Evolutionary conservation across 2,329 filamentous ascomycete species (phyloP).

Genomic region (Fusarium sp.): DNA sequence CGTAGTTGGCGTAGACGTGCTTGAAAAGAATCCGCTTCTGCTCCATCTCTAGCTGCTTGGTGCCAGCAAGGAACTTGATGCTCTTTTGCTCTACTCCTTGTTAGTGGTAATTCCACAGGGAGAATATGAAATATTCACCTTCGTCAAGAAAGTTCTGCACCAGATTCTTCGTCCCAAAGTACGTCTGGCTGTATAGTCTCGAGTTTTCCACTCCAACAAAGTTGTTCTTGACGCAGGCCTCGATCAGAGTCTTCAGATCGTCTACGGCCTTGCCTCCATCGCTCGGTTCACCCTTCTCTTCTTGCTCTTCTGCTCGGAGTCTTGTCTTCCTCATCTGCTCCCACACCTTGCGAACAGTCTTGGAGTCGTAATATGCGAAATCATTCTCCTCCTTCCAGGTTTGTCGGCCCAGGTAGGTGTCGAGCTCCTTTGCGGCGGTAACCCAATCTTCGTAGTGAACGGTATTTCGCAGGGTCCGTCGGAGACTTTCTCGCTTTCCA

Average conservation of each 20-base stretch:
- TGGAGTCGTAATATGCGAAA: conserved; percentile 88
- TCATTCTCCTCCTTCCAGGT: conserved; percentile 83
- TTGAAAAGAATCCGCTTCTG: conserved; percentile 88
- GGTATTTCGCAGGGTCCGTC: conserved; percentile 77
- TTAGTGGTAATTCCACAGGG: conserved; percentile 71
- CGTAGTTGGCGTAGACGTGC: conserved; percentile 89
- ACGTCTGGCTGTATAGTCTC: conserved; percentile 95
- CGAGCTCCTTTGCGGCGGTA: conserved; percentile 80
- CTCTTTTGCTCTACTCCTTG: conserved; percentile 68
- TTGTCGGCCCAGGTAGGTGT: conserved; percentile 83
- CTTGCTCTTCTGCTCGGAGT: conserved; percentile 67
- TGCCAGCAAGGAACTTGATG: conserved; percentile 76
- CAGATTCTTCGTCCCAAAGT: conserved; percentile 95
- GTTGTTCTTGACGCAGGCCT: conserved; percentile 97
- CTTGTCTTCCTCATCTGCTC: conserved; percentile 78
- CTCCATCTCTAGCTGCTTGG: conserved; percentile 74
- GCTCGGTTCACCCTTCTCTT: conserved; percentile 53
- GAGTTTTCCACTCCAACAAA: conserved; percentile 96
- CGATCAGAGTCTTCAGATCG: conserved; percentile 81
- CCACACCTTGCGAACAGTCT: conserved; percentile 82
- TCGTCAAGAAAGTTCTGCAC: conserved; percentile 93
- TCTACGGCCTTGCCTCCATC: conserved; percentile 69
- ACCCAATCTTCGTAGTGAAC: conserved; percentile 88
- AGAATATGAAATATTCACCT: conserved; percentile 73
- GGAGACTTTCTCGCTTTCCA: conserved; percentile 78